Conservation (phyloP, 176 grass and related monocot genomes). For the Avena eriantha region DNA sequence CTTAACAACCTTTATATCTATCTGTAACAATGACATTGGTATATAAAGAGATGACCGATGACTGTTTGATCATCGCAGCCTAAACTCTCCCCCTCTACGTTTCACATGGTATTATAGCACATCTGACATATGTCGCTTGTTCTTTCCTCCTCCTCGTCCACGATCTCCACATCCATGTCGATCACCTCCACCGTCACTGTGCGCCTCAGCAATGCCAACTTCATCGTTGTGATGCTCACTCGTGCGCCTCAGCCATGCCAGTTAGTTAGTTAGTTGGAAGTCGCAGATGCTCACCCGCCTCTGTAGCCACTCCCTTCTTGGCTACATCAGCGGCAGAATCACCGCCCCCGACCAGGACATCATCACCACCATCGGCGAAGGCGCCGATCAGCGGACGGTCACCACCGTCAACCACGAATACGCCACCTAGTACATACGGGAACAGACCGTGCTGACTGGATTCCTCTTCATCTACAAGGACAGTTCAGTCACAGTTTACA, state of each 20-base stretch:
- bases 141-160: too few relatives aligned
- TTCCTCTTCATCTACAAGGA: background rate
- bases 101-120: too few relatives aligned
- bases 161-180: background rate
- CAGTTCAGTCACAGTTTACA: too few relatives aligned
- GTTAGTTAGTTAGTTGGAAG: too few relatives aligned
- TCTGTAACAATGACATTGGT: too few relatives aligned
- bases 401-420: background rate
- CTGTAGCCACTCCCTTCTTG: background rate
- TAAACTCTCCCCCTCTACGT: too few relatives aligned
- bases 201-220: background rate
- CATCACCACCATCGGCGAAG: background rate
- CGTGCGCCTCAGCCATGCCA: too few relatives aligned
- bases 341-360: background rate
- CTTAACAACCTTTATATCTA: too few relatives aligned
- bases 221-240: too few relatives aligned
- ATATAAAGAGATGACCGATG: too few relatives aligned
- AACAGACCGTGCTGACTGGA: background rate
- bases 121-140: too few relatives aligned
- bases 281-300: background rate
- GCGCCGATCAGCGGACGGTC: background rate
- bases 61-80: too few relatives aligned
- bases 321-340: background rate
- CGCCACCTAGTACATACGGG: background rate
- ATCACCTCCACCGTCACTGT: background rate